Evolutionary conservation across 257 asterid genomes (phyloP).

Genomic region (Cordia subcordata): DNA sequence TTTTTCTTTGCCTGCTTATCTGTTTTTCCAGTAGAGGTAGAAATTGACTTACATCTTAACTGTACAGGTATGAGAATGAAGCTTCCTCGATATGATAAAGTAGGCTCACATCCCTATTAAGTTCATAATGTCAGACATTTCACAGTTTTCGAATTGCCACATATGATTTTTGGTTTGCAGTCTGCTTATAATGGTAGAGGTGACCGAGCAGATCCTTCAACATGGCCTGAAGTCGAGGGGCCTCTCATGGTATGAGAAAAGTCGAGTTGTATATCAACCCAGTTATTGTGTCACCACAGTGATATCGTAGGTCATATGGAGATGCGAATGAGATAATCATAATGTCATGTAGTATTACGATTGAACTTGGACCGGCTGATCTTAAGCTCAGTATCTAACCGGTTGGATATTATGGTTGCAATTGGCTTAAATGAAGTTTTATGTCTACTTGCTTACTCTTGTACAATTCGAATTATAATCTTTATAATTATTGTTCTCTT

Average conservation of each 20-base stretch:
- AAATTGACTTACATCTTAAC: neutral
- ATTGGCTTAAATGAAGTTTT: neutral
- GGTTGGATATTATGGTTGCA: neutral
- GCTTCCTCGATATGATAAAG: conserved; percentile 95
- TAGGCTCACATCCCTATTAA: conserved; percentile 21
- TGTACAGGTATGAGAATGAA: conserved; percentile 70
- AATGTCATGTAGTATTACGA: too few species aligned
- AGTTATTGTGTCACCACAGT: too few species aligned
- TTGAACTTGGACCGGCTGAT: too few species aligned
- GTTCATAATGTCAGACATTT: conserved; percentile 18
- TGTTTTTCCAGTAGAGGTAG: neutral
- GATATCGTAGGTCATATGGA: too few species aligned
- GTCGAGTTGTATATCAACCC: neutral
- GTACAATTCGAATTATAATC: neutral
- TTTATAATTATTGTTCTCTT: conserved; percentile 8
- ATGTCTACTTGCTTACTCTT: neutral
- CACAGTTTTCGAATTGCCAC: conserved; percentile 20
- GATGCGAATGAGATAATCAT: too few species aligned
- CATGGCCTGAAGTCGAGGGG: conserved; percentile 96
- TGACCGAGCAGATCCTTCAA: conserved; percentile 86
- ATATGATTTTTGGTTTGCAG: conserved; percentile 40
- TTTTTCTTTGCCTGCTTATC: conserved; percentile 9
- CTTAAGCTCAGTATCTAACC: too few species aligned
- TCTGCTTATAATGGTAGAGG: conserved; percentile 91
- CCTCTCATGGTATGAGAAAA: conserved; percentile 62